Base-by-base conservation (phyloP, 2,329 filamentous ascomycete genomes). In the Zarea fungicola region DNA sequence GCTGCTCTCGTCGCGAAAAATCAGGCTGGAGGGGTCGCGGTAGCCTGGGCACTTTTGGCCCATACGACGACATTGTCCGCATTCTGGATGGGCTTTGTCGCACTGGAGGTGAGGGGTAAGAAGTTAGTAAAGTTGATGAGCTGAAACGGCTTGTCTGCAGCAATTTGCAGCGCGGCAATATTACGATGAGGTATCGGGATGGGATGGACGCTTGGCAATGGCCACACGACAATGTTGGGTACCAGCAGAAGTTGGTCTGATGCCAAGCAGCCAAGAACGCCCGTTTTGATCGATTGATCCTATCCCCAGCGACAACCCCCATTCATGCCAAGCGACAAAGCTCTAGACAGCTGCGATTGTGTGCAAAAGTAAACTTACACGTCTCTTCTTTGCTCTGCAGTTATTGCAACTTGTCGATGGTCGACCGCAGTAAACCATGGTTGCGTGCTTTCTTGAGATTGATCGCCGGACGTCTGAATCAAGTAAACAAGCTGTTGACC, bases 1-100 rank as follows among this genome's bases (percentile, higher is more conserved):
- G 18, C 49, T 51, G 49, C 49, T 51, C 45, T 51, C 49, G 39
- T 51, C 49, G 11, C 49, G 49, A 18, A 51, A 47, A 32, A 51
- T 51, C 16, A 51, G 42, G 43, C 49, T 44, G 26, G 42, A 47
- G 23, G 43, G 49, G 43, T 51, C 49, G 14, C 49, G 42, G 43
- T 51, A 51, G 43, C 49, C 49, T 25, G 49, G 49, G 43, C 49
- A 51, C 22, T 44, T 42, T 46, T 47, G 42, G 25, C 43, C 43
- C 42, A 51, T 46, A 36, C 49, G 49, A 35, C 49, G 49, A 26
- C 49, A 51, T 34, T 51, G 49, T 8, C 49, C 49, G 28, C 49
- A 51, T 51, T 51, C 49, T 32, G 49, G 49, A 14, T 46, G 34
- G 43, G 49, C 49, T 37, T 51, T 51, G 21, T 51, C 49, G 43